Evolutionary conservation across 139 green algal genomes (phyloP).

Genomic region (Coccomyxa sp.): DNA sequence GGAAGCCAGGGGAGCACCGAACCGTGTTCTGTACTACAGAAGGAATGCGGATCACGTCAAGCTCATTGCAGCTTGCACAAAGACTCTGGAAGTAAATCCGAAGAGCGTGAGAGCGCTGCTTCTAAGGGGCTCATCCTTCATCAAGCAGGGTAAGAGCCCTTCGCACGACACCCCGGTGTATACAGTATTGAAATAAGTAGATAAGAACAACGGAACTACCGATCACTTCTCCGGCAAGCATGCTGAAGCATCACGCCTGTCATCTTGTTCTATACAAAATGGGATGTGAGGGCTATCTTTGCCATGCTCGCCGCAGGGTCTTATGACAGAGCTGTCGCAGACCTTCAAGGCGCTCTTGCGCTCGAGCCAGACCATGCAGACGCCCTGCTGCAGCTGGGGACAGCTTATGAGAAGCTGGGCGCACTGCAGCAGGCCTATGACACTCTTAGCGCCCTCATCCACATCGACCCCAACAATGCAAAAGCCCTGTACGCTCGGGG

Average conservation of each 20-base stretch:
- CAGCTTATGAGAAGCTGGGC: slow-evolving; percentile 42
- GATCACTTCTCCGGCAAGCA: background rate
- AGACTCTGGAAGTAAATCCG: slow-evolving; percentile 36
- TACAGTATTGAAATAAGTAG: too few species aligned
- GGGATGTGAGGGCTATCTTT: too few species aligned
- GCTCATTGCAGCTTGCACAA: slow-evolving; percentile 46
- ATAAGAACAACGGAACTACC: background rate
- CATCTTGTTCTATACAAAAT: too few species aligned
- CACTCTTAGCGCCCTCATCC: slow-evolving; percentile 53
- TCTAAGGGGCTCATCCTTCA: slow-evolving; percentile 45
- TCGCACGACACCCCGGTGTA: background rate
- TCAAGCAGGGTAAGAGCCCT: slow-evolving; percentile 54
- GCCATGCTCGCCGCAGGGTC: too few species aligned
- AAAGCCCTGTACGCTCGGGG: slow-evolving; percentile 70
- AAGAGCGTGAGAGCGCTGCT: slow-evolving; percentile 48
- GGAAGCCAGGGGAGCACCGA: slow-evolving; percentile 28
- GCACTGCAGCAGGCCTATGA: slow-evolving; percentile 56
- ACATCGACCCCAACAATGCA: slow-evolving; percentile 59
- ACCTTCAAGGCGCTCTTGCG: background rate
- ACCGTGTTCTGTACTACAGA: slow-evolving; percentile 33
- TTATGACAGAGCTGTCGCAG: background rate
- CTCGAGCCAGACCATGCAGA: slow-evolving; percentile 48
- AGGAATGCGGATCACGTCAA: slow-evolving; percentile 47
- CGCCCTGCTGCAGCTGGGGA: slow-evolving; percentile 59
- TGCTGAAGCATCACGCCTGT: background rate